Percentiles rank a stretch among this genome's conserved stretches.
Conservation (phyloP, 2,329 filamentous ascomycete species). For the Penicillium psychrosexuale region DNA sequence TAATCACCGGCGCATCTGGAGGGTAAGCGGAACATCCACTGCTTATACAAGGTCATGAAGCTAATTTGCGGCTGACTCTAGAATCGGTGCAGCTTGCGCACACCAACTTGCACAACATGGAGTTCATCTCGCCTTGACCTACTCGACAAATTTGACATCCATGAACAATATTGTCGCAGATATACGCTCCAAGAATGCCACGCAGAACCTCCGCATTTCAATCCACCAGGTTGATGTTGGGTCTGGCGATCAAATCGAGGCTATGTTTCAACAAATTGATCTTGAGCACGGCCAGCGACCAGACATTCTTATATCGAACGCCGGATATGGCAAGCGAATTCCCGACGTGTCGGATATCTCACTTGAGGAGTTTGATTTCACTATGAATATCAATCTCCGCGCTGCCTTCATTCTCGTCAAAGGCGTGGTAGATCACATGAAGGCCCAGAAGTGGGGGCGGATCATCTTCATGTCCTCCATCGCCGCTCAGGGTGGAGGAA, state of each 20-base stretch:
- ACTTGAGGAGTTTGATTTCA: constrained; percentile 63
- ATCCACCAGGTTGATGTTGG: constrained; percentile 59
- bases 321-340: constrained; percentile 63
- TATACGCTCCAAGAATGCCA: constrained; percentile 36
- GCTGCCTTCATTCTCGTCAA: constrained; percentile 62
- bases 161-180: constrained; percentile 47
- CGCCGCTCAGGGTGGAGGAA: constrained; percentile 60
- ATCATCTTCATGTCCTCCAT: constrained; percentile 65
- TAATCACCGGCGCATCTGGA: constrained; percentile 61
- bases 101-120: constrained; percentile 52
- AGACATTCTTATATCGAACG: constrained; percentile 65
- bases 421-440: constrained; percentile 60
- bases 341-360: constrained; percentile 56
- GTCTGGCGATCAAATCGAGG: constrained; percentile 52
- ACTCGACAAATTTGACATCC: constrained; percentile 51
- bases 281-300: constrained; percentile 53
- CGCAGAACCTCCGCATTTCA: constrained; percentile 44
- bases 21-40: constrained; percentile 43
- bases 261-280: constrained; percentile 56
- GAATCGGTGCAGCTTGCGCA: constrained; percentile 60
- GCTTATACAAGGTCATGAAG: not conserved
- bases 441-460: constrained; percentile 58
- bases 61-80: constrained; percentile 24
- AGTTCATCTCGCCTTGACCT: constrained; percentile 57
- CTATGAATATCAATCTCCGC: constrained; percentile 59